Conservation (phyloP, 1,284 basidiomycete species). For the Anthracocystis walkeri region DNA sequence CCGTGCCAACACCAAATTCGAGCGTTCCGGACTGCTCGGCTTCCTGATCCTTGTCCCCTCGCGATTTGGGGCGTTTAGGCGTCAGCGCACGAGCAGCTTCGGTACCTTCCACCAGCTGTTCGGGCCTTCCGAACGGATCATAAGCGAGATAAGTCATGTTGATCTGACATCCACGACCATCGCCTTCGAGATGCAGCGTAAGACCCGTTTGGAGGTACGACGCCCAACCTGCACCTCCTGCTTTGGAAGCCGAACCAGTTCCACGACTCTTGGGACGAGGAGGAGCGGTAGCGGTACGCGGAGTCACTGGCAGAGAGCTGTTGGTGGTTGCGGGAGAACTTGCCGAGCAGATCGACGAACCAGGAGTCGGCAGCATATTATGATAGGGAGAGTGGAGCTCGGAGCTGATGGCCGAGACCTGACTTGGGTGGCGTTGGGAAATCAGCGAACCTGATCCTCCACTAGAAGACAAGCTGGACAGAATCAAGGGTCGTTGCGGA, state of each 20-base stretch:
- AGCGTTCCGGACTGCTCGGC: constrained; percentile 46
- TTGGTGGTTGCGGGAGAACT: constrained; percentile 32
- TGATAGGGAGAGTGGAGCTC: constrained; percentile 18
- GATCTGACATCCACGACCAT: constrained; percentile 35
- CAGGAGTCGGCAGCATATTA: constrained; percentile 31
- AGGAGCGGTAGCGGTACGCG: constrained; percentile 16
- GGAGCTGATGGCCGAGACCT: constrained; percentile 33
- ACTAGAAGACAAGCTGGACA: constrained; percentile 3
- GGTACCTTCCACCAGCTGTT: constrained; percentile 39
- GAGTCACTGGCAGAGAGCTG: constrained; percentile 37
- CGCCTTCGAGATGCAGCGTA: constrained; percentile 57
- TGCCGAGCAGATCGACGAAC: constrained; percentile 36
- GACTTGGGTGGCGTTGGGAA: constrained; percentile 26
- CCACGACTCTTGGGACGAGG: constrained; percentile 42
- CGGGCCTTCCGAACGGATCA: constrained; percentile 59
- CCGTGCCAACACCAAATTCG: constrained; percentile 30
- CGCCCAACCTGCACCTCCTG: constrained; percentile 52
- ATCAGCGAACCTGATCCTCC: background rate
- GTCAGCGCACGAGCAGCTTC: constrained; percentile 22
- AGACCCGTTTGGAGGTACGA: constrained; percentile 56
- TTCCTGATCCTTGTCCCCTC: constrained; percentile 48
- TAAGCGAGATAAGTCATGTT: constrained; percentile 57
- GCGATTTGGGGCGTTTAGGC: constrained; percentile 46
- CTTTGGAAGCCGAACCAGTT: constrained; percentile 13
- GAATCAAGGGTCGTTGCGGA: constrained; percentile 9